Percentiles rank a stretch among this genome's conserved stretches.
These are phyloP conservation scores for Citrus mangshanensis DNA, from an alignment of 345 rosid genomes.

Conservation along the genomic window DNA sequence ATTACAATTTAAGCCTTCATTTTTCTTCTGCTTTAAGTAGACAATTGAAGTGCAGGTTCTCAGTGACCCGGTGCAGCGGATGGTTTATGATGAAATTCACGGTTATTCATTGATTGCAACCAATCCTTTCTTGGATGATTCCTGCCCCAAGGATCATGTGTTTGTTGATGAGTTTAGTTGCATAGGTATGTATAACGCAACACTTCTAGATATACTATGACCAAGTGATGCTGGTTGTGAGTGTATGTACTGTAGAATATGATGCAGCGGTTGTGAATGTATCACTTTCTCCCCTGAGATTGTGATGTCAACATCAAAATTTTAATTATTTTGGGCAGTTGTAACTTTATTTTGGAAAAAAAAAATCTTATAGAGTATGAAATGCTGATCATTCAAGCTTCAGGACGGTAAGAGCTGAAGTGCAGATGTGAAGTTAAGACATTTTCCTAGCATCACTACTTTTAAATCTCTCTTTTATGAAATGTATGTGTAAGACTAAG, in stretches of 20 bases:
- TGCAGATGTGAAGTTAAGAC: background rate
- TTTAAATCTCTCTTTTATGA: background rate
- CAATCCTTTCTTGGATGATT: constrained; percentile 86
- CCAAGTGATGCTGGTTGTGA: background rate
- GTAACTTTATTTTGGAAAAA: background rate
- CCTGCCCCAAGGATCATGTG: constrained; percentile 58
- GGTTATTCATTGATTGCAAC: constrained; percentile 77
- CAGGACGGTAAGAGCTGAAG: background rate
- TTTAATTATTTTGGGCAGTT: background rate
- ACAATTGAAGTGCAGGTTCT: constrained; percentile 62
- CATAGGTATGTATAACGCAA: constrained; percentile 52
- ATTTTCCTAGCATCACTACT: background rate
- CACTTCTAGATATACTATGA: background rate
- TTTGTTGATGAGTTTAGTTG: constrained; percentile 98
- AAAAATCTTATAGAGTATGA: background rate
- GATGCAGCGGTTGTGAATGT: background rate
- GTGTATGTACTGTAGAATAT: background rate
- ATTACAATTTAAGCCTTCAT: background rate
- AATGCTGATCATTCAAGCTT: background rate
- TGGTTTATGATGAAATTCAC: constrained; percentile 96
- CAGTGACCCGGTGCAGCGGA: constrained; percentile 91
- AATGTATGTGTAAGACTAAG: background rate
- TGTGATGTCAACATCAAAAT: background rate
- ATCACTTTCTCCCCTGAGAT: background rate
- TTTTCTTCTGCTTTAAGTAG: background rate